These are phyloP conservation scores for Solanum verrucosum DNA, from an alignment of 257 asterid species.

Conservation along the genomic window DNA sequence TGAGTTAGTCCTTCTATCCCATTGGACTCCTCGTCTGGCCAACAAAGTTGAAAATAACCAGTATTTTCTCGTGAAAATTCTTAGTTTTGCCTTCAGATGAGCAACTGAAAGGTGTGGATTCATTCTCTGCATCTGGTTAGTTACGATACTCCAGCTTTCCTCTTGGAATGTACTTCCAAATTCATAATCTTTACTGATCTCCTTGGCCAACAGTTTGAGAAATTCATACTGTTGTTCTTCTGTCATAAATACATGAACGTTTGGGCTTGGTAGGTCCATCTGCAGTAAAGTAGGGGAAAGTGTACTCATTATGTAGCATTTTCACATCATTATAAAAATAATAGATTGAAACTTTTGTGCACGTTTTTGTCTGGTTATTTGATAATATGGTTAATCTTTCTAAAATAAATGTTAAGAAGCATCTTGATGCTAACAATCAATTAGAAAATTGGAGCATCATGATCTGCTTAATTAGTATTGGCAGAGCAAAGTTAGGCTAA, in stretches of 20 bases:
- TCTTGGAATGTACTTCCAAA: constrained; percentile 19
- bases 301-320: background rate
- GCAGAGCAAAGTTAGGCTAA: background rate
- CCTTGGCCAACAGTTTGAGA: constrained; percentile 26
- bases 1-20: constrained; percentile 23
- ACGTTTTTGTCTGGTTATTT: background rate
- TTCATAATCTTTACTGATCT: constrained; percentile 16
- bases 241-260: background rate
- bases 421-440: background rate
- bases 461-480: background rate
- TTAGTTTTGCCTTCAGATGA: constrained; percentile 14
- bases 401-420: background rate
- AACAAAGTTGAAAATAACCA: constrained; percentile 18
- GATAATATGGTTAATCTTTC: background rate
- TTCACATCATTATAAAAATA: background rate
- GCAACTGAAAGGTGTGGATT: constrained; percentile 11
- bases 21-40: constrained; percentile 16
- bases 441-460: background rate
- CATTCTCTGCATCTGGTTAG: constrained; percentile 4
- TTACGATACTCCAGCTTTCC: constrained; percentile 18
- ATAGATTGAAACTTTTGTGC: background rate
- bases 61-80: constrained; percentile 13
- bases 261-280: constrained; percentile 13
- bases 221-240: background rate
- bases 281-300: background rate